Conservation (phyloP, 106 monocot species). For the Apostasia ramifera region DNA sequence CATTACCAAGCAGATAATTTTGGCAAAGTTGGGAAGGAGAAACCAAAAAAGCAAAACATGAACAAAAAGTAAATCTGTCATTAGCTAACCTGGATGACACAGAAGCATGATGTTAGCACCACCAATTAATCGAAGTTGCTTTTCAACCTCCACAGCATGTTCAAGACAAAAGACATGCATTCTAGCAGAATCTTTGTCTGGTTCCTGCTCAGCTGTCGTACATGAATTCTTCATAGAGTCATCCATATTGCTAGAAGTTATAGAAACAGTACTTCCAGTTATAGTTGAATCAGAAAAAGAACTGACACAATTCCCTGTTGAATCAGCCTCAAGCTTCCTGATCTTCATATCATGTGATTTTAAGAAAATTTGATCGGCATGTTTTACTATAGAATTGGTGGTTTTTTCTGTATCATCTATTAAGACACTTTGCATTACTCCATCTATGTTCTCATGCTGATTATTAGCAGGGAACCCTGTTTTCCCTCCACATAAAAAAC, state of each 20-base stretch:
- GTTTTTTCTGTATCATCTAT: neutral
- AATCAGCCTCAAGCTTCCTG: conserved; percentile 7
- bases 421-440: neutral
- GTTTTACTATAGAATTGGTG: conserved; percentile 2
- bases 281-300: conserved; percentile 7
- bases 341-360: neutral
- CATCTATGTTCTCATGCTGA: conserved; percentile 1
- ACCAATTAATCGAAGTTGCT: conserved; percentile 50
- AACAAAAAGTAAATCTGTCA: neutral
- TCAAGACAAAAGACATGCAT: conserved; percentile 97
- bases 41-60: neutral
- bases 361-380: no score
- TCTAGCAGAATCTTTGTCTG: conserved; percentile 70
- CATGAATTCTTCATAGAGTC: conserved; percentile 13
- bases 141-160: conserved; percentile 78
- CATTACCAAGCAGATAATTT: no score
- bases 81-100: conserved; percentile 79
- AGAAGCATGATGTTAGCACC: conserved; percentile 76
- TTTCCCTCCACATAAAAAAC: neutral
- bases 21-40: no score
- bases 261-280: conserved; percentile 4
- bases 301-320: neutral
- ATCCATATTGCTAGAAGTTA: conserved; percentile 10
- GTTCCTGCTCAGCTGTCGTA: conserved; percentile 21
- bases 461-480: neutral